Evolutionary conservation across 345 rosid genomes (phyloP), one percentile per base, ranked within the genome.

Genomic region (Linum lewisii): DNA sequence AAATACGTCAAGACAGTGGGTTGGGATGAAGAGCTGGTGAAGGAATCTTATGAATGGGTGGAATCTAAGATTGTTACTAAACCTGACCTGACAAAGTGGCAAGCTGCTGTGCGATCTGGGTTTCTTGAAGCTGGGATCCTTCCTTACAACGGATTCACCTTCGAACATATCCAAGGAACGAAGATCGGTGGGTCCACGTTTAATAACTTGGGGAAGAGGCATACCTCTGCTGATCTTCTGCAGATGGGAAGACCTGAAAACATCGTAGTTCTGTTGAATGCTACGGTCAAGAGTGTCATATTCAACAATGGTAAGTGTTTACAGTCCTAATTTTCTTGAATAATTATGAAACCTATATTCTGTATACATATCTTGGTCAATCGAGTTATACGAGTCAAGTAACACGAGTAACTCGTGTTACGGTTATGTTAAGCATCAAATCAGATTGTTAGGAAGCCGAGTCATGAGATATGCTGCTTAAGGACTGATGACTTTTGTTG

Each of bases 131-230:
- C 91, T 9, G 91, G 94, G 3, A 60, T 90, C 57, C 57, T 68
- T 45, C 97, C 95, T 1, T 80, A 77, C 6, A 84, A 84, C 15
- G 90, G 90, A 19, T 84, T 69, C 51, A 86, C 63, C 54, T 71
- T 80, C 71, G 95, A 81, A n/a, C 97, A 90, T 59, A 58, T 74
- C 15, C 70, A 78, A 57, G 95, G 89, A 50, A 90, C 95, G 26
- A 87, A 84, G 70, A 83, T 90, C 9, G 82, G 94, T 51, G 94
- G 86, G 50, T 84, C 79, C 26, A 52, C 58, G 97, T 87, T 67
- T 54, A 59, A 37, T 59, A 38, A 58, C n/a, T n/a, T n/a, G n/a
- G 90, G 94, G 49, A 74, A 60, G 50, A 82, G 89, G 42, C 89
- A 82, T 24, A 81, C 83, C 21, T 81, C 96, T 20, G 91, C 91